Evolutionary conservation across 306 rosid genomes (phyloP), one percentile per base, ranked within the genome.

Genomic region (Oxytropis ochrocephala): DNA sequence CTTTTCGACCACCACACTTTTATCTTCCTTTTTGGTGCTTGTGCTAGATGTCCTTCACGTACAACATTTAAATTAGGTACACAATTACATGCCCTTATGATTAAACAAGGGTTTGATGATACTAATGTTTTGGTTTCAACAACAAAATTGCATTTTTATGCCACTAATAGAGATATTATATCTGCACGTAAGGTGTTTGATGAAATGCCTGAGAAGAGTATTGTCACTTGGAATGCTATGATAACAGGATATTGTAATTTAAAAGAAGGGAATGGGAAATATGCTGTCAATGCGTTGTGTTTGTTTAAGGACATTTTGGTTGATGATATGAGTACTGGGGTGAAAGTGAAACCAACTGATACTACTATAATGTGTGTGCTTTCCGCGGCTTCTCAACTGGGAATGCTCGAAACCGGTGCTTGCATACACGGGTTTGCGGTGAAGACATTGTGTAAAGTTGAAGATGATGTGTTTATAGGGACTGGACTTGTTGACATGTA

Each of bases 401-500:
- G 89, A 32, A 68, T 85, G 67, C 39, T 85, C 51, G 89, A 86
- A 67, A 81, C 81, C 0, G 89, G 96, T 55, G 83, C 79, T 73
- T 81, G 88, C 69, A 30, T 91, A 41, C 97, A 91, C 69, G 93
- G 89, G 6, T 83, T 85, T 79, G 71, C 79, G 0, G 82, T 62
- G 79, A 91, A 91, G 69, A 72, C 80, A 7, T 43, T 82, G 33
- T 13, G 67, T 55, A 63, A 50, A 53, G 78, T 89, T 49, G 89
- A 85, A 72, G 55, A 68, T 69, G 93, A 88, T 83, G 88, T 91
- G 57, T 88, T 86, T 70, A 78, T 88, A n/a, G 97, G 96, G 27
- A 86, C 97, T 19, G 82, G 89, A 47, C 85, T 91, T 47, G 85
- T 91, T 42, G 92, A 88, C 75, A 88, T 91, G 96, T 91, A 91